Percentiles rank a stretch among this genome's conserved stretches.
phyloP scores from a whole-genome alignment of 768 basidiomycete species.

The Rhizopogon vesiculosus region DNA sequence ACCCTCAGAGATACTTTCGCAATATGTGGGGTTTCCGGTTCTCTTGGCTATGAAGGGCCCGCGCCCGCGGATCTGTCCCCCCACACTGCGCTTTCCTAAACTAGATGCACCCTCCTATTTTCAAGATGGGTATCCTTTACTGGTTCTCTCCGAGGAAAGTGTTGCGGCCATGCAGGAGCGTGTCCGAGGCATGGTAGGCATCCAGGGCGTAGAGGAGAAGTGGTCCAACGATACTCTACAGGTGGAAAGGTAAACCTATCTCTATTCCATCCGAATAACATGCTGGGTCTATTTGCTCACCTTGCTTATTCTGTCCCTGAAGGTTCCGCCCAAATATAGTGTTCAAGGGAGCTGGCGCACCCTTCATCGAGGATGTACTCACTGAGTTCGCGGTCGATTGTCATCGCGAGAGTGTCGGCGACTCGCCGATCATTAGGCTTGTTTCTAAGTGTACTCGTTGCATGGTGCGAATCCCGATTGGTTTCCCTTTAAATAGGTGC shows the following conservation, averaged over 20 bases:
- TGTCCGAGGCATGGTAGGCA: constrained; percentile 41
- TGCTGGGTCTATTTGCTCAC: constrained; percentile 2
- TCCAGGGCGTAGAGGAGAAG: constrained; percentile 41
- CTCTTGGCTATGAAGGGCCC: constrained; percentile 68
- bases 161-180: constrained; percentile 46
- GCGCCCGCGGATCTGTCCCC: constrained; percentile 40
- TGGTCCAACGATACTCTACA: constrained; percentile 49
- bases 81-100: constrained; percentile 53
- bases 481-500: constrained; percentile 2
- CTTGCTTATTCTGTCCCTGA: constrained; percentile 4
- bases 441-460: constrained; percentile 72
- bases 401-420: constrained; percentile 12
- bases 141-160: constrained; percentile 66
- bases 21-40: constrained; percentile 57
- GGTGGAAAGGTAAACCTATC: constrained; percentile 51
- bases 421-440: constrained; percentile 37
- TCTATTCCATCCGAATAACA: neutral
- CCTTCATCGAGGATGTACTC: constrained; percentile 72
- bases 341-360: constrained; percentile 53
- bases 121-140: constrained; percentile 70
- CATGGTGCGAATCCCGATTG: constrained; percentile 43
- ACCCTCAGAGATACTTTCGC: constrained; percentile 53
- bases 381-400: constrained; percentile 54
- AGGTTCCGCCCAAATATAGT: constrained; percentile 81
- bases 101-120: constrained; percentile 52